Conservation (phyloP, 495 filamentous ascomycete species). For the Cairneyella variabilis region DNA sequence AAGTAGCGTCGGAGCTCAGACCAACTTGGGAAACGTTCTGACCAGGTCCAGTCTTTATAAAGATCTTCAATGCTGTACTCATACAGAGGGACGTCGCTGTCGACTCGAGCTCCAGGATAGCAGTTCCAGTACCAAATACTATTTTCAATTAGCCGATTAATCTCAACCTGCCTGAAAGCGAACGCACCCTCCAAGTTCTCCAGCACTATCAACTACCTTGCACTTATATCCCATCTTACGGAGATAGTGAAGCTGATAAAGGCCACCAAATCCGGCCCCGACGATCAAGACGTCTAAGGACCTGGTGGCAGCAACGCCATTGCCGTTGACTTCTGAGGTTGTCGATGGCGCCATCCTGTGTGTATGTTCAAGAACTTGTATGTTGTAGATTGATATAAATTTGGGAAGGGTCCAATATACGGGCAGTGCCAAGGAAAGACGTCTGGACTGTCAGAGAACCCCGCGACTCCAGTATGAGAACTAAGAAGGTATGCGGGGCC, state of each 20-base stretch:
- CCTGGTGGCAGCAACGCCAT: constrained; percentile 6
- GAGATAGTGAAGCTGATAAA: constrained; percentile 39
- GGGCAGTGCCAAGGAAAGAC: too few relatives aligned
- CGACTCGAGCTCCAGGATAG: constrained; percentile 43
- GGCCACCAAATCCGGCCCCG: constrained; percentile 47
- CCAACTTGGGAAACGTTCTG: constrained; percentile 35
- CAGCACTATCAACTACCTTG: constrained; percentile 43
- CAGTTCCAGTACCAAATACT: constrained; percentile 36
- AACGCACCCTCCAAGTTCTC: constrained; percentile 39
- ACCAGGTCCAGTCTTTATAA: constrained; percentile 44
- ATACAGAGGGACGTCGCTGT: constrained; percentile 38
- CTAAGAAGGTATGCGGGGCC: too few relatives aligned
- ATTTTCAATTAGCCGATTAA: too few relatives aligned
- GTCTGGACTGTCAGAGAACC: too few relatives aligned
- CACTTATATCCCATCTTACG: constrained; percentile 38
- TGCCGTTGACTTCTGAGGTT: background rate
- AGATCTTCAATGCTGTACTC: constrained; percentile 36
- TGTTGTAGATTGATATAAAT: too few relatives aligned
- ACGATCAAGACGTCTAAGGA: constrained; percentile 37
- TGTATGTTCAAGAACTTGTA: too few relatives aligned
- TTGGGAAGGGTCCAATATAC: too few relatives aligned
- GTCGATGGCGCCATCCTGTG: background rate
- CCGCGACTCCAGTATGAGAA: too few relatives aligned
- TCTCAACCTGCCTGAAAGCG: too few relatives aligned
- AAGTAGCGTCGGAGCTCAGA: constrained; percentile 40